These are phyloP conservation scores for Sextonia rubra DNA, from an alignment of 164 flowering plant species.

Conservation along the genomic window DNA sequence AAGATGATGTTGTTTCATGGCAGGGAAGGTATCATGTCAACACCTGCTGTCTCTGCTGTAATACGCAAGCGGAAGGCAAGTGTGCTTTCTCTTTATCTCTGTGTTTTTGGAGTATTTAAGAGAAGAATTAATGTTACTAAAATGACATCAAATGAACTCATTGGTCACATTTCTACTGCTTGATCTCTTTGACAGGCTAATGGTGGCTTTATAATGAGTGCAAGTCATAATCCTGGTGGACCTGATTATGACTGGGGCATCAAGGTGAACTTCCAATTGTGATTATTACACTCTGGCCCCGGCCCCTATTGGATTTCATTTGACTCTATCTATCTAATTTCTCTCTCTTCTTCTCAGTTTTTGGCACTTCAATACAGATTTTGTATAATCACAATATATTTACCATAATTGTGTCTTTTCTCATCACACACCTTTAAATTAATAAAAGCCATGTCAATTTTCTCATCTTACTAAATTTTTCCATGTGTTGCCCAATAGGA, in stretches of 20 bases:
- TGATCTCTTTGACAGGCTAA: constrained; percentile 59
- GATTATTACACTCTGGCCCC: background rate
- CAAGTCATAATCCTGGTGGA: constrained; percentile 99
- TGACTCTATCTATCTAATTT: background rate
- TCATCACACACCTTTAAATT: no score
- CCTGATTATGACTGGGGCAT: constrained; percentile 99
- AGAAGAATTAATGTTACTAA: constrained; percentile 1
- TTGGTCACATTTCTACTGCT: background rate
- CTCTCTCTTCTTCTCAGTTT: no score
- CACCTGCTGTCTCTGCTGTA: constrained; percentile 99
- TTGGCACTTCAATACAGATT: no score
- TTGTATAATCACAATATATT: no score
- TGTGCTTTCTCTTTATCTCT: background rate
- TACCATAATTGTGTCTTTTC: no score
- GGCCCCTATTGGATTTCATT: background rate
- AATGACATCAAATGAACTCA: background rate
- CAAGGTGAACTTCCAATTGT: constrained; percentile 49
- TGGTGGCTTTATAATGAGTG: constrained; percentile 99
- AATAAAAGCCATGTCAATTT: no score
- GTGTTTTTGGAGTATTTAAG: background rate
- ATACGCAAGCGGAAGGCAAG: constrained; percentile 83
- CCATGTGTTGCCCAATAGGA: no score
- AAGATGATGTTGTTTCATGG: constrained; percentile 12
- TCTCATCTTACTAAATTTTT: no score
- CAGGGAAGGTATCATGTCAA: constrained; percentile 96